Conservation (phyloP, 495 filamentous ascomycete genomes). For the Delitschia confertaspora region DNA sequence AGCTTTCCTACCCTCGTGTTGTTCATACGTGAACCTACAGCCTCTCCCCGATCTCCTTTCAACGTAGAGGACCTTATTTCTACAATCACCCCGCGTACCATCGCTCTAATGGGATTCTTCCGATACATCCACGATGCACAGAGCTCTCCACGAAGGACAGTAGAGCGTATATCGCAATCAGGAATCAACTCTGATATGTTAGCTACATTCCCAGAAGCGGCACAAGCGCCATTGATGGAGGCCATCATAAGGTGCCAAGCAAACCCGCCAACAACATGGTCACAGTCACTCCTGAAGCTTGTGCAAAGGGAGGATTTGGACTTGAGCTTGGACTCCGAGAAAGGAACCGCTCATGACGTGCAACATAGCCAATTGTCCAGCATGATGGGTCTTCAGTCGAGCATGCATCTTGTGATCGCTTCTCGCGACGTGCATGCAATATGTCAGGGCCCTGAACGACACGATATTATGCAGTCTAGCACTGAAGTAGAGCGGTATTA, state of each 20-base stretch:
- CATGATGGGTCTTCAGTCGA: constrained; percentile 32
- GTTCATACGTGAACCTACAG: constrained; percentile 23
- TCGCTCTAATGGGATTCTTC: constrained; percentile 34
- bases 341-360: constrained; percentile 20
- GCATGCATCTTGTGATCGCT: constrained; percentile 25
- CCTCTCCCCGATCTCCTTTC: constrained; percentile 15
- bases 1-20: constrained; percentile 25
- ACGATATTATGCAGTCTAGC: constrained; percentile 11
- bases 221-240: constrained; percentile 70
- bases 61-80: constrained; percentile 21
- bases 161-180: constrained; percentile 53
- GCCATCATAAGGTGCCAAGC: constrained; percentile 74
- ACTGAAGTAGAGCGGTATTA: constrained; percentile 71
- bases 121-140: constrained; percentile 6
- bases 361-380: constrained; percentile 33
- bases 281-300: constrained; percentile 56
- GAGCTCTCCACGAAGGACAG: constrained; percentile 21
- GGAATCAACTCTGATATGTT: constrained; percentile 50
- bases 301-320: constrained; percentile 73
- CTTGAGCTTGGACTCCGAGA: constrained; percentile 4
- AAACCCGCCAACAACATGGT: constrained; percentile 70
- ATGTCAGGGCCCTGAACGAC: constrained; percentile 43
- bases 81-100: constrained; percentile 22
- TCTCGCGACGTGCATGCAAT: constrained; percentile 64
- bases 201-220: constrained; percentile 75